phyloP scores from a whole-genome alignment of 371 early-diverging fungal species.

The Lichtheimia corymbifera region DNA sequence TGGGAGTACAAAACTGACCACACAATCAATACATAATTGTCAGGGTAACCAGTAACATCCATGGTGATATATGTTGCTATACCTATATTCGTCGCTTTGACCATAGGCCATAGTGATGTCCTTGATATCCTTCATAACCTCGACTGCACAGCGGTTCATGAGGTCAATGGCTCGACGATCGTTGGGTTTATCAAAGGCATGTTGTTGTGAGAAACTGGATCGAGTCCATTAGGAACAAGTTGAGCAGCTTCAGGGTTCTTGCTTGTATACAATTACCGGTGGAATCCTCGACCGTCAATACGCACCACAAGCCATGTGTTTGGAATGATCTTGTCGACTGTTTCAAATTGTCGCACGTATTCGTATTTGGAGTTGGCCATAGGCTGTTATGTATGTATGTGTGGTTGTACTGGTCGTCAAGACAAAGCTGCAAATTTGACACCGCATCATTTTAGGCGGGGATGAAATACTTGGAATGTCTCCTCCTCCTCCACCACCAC shows the following conservation, averaged over 20 bases:
- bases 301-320: constrained; percentile 91
- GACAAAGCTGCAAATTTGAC: too few relatives aligned
- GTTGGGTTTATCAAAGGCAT: constrained; percentile 91
- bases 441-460: too few relatives aligned
- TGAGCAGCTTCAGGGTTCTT: too few relatives aligned
- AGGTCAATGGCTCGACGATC: constrained; percentile 83
- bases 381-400: not conserved
- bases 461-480: too few relatives aligned
- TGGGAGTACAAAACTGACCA: constrained; percentile 71
- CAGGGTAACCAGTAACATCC: too few relatives aligned
- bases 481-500: too few relatives aligned
- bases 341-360: constrained; percentile 91
- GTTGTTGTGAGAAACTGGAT: constrained; percentile 76
- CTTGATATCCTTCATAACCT: constrained; percentile 76
- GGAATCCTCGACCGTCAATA: constrained; percentile 93
- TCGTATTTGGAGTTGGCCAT: constrained; percentile 94
- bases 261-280: constrained; percentile 49
- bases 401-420: not conserved
- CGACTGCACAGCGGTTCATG: constrained; percentile 82
- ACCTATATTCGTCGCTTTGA: constrained; percentile 93
- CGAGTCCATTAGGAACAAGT: not conserved
- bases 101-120: constrained; percentile 92
- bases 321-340: constrained; percentile 71
- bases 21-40: too few relatives aligned
- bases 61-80: constrained; percentile 16